Evolutionary conservation across 805 yeast species (phyloP), one percentile per base, ranked within the genome.

Genomic region (Candida gorgasii): DNA sequence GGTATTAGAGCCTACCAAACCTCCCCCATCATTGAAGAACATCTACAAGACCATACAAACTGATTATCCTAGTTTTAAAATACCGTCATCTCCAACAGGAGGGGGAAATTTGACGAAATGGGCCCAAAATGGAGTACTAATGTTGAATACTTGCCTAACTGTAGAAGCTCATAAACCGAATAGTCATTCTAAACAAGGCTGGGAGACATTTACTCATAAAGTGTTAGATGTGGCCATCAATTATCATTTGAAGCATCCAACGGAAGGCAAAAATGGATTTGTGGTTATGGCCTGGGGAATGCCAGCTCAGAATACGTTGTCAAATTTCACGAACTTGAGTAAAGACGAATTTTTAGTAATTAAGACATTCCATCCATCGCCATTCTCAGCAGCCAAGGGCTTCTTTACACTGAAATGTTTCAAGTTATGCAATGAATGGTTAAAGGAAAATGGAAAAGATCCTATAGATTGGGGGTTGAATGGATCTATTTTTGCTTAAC

Each of bases 101-200:
- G 75, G 75, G 1, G 92, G 90, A 0, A 82, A 86, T 49, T 68
- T 93, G 45, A 79, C 87, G 0, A 71, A 76, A 36, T 93, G 99
- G 99, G 86, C 97, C 1, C 51, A 74, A 27, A 84, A 84, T 51
- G 99, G 99, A 3, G 96, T 93, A 2, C 66, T 93, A 18, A 65
- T 93, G 70, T 73, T 93, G 33, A 93, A 93, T 66, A 82, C 98
- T 0, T 82, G 92, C 39, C 68, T 93, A 1, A 93, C 98, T 0
- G 99, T 93, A 0, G 83, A 84, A 45, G 96, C 96, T 0, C 97
- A 92, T 58, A 80, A 82, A 55, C 96, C 99, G 8, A 89, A 89
- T 55, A 89, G 97, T 9, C 99, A 93, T 58, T 80, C 97, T 0
- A 79, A 81, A 24, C 73, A 73, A 51, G 99, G 99, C 0, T 93